phyloP scores from a whole-genome alignment of 768 basidiomycete species.

The Rhodotorula toruloides region DNA sequence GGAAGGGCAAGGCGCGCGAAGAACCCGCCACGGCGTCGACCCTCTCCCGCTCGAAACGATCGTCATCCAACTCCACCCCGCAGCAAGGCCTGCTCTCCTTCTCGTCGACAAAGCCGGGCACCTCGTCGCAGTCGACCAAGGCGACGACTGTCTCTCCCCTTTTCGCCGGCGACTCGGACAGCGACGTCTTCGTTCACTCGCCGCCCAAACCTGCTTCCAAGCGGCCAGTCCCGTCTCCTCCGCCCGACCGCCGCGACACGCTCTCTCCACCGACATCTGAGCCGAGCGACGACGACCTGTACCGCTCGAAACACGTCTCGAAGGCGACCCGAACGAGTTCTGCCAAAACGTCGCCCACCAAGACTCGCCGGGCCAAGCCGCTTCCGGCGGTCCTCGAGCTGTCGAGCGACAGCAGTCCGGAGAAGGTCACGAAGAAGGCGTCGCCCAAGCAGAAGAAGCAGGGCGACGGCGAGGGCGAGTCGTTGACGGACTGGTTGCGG shows the following conservation, averaged over 20 bases:
- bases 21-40: background rate
- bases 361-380: background rate
- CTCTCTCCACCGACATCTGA: no score
- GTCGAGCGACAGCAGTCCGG: background rate
- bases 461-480: no score
- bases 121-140: background rate
- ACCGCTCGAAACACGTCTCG: no score
- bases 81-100: background rate
- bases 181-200: background rate
- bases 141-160: background rate
- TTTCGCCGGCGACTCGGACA: background rate
- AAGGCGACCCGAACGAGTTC: no score
- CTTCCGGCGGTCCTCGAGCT: background rate
- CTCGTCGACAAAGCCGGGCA: background rate
- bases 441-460: no score
- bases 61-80: no score
- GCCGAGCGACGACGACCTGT: background rate
- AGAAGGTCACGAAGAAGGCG: no score
- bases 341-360: no score
- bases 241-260: no score
- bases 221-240: background rate
- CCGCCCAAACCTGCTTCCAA: constrained; percentile 1
- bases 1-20: background rate
- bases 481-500: no score
- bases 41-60: background rate